These are phyloP conservation scores for Zygnema circumcarinatum DNA, from an alignment of 139 green algal genomes.

Conservation along the genomic window DNA sequence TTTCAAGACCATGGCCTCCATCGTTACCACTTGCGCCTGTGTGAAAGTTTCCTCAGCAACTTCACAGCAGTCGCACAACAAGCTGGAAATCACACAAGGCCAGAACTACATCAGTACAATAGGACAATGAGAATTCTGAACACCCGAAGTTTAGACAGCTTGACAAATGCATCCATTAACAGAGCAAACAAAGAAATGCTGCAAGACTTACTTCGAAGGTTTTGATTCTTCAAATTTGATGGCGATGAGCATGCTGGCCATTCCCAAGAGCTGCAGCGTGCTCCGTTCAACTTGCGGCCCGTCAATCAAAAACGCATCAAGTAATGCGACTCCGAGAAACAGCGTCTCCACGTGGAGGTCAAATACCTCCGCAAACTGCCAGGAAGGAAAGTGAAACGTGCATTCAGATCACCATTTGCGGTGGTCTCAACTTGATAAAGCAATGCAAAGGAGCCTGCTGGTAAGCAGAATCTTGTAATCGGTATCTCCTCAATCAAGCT, in stretches of 20 bases:
- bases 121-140: no score
- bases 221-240: slow-evolving; percentile 57
- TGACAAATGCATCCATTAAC: no score
- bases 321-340: slow-evolving; percentile 50
- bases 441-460: neutral
- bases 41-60: slow-evolving; percentile 46
- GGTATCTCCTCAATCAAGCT: no score
- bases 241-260: slow-evolving; percentile 55
- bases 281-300: slow-evolving; percentile 30
- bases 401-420: neutral
- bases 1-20: slow-evolving; percentile 47
- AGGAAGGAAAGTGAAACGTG: neutral
- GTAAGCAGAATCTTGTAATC: no score
- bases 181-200: no score
- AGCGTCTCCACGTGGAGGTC: slow-evolving; percentile 47
- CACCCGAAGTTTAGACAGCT: no score
- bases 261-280: slow-evolving; percentile 52
- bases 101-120: no score
- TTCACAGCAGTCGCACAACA: slow-evolving; percentile 44
- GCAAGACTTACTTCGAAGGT: slow-evolving; percentile 25
- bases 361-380: slow-evolving; percentile 56
- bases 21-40: slow-evolving; percentile 39
- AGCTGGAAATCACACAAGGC: slow-evolving; percentile 35
- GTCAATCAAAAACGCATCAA: slow-evolving; percentile 38
- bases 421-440: neutral